phyloP scores from a whole-genome alignment of 306 rosid genomes.

The Medicago ruthenica region DNA sequence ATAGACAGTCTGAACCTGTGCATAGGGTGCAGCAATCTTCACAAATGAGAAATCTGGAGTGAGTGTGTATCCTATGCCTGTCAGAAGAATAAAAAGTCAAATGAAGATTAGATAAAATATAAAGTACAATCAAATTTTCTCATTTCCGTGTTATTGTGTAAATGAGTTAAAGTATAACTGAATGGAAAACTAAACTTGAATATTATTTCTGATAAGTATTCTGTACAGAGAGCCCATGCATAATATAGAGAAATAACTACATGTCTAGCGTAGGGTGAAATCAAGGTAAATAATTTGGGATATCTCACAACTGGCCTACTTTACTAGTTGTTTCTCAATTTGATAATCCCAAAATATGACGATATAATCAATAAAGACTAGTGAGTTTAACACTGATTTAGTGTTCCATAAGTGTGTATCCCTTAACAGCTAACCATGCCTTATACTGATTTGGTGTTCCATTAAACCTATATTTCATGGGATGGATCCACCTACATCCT shows the following conservation, averaged over 20 bases:
- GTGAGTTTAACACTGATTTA: too few relatives aligned
- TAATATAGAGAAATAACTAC: neutral
- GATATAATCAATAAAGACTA: too few relatives aligned
- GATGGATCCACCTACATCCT: too few relatives aligned
- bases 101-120: neutral
- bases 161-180: neutral
- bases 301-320: neutral
- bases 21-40: conserved; percentile 96
- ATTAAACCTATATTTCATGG: too few relatives aligned
- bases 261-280: neutral
- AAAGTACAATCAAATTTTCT: neutral
- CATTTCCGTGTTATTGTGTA: neutral
- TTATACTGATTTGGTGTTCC: too few relatives aligned
- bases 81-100: conserved; percentile 31
- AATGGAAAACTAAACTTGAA: neutral
- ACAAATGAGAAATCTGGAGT: conserved; percentile 87
- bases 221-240: neutral
- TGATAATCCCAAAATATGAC: too few relatives aligned
- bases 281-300: neutral
- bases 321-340: too few relatives aligned
- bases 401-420: too few relatives aligned
- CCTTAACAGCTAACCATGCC: too few relatives aligned
- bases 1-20: conserved; percentile 64
- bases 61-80: conserved; percentile 86
- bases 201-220: neutral